Percentiles rank a stretch among this genome's conserved stretches.
phyloP scores from a whole-genome alignment of 106 monocot species.

The Phalaenopsis equestris region DNA sequence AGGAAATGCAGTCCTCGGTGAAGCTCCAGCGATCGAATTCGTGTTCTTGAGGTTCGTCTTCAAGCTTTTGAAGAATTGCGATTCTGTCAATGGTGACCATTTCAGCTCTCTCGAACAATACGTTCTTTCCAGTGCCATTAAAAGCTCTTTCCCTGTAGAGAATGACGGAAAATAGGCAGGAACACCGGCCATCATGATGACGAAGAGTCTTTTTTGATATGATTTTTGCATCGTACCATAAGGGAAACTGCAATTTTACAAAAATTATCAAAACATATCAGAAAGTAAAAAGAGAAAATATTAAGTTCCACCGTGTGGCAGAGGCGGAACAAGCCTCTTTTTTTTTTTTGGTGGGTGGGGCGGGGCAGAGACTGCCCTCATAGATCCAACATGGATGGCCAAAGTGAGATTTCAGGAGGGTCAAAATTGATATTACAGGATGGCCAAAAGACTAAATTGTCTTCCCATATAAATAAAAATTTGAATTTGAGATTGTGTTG shows the following conservation, averaged over 20 bases:
- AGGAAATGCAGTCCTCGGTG: slow-evolving; percentile 24
- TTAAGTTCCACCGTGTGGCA: too few relatives aligned
- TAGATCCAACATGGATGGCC: too few relatives aligned
- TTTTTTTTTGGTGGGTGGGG: too few relatives aligned
- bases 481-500: too few relatives aligned
- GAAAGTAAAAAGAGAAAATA: too few relatives aligned
- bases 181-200: slow-evolving; percentile 30
- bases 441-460: too few relatives aligned
- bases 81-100: slow-evolving; percentile 48
- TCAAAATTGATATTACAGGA: too few relatives aligned
- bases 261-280: neutral
- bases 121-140: slow-evolving; percentile 4
- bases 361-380: too few relatives aligned
- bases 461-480: too few relatives aligned
- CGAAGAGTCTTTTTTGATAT: slow-evolving; percentile 33
- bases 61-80: slow-evolving; percentile 49
- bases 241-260: slow-evolving; percentile 26
- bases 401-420: too few relatives aligned
- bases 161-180: slow-evolving; percentile 46
- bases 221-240: slow-evolving; percentile 63
- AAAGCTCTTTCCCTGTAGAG: slow-evolving; percentile 18
- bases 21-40: slow-evolving; percentile 29
- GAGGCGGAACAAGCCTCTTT: too few relatives aligned
- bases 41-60: slow-evolving; percentile 19
- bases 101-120: slow-evolving; percentile 15